phyloP scores from a whole-genome alignment of 306 rosid species.

The Hippophae rhamnoides region DNA sequence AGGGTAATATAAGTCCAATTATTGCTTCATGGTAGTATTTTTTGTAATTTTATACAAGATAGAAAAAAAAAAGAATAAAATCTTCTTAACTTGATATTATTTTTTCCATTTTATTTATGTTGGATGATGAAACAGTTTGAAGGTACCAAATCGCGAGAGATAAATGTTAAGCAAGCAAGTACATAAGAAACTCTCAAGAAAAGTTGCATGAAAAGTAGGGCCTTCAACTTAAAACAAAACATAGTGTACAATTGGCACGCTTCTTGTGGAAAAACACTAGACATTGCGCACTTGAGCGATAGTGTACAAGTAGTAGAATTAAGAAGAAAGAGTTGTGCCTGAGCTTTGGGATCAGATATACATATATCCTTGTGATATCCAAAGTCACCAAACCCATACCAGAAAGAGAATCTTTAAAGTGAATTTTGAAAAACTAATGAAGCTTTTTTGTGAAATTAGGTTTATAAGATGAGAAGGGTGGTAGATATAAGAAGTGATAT shows the following conservation, averaged over 20 bases:
- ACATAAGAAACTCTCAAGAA: conserved; percentile 47
- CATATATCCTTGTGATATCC: too few relatives aligned
- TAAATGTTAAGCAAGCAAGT: conserved; percentile 67
- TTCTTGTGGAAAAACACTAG: conserved; percentile 52
- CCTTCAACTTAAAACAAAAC: conserved; percentile 45
- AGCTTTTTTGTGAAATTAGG: too few relatives aligned
- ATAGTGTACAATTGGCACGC: conserved; percentile 55
- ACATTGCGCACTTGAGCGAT: conserved; percentile 45
- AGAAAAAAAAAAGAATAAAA: too few relatives aligned
- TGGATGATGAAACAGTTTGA: conserved; percentile 27
- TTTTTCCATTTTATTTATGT: background rate
- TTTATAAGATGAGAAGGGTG: too few relatives aligned
- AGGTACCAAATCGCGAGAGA: conserved; percentile 57
- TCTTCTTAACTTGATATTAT: background rate
- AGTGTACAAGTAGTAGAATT: conserved; percentile 11
- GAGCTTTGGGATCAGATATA: too few relatives aligned
- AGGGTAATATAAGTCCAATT: background rate
- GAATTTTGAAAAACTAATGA: too few relatives aligned
- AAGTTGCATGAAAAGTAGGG: conserved; percentile 59
- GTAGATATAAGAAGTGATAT: too few relatives aligned
- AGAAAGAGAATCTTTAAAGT: too few relatives aligned
- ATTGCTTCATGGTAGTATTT: background rate
- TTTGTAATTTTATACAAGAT: too few relatives aligned
- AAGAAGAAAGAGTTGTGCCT: too few relatives aligned
- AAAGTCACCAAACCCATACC: too few relatives aligned